Conservation (phyloP, 371 early-diverging fungal species). For the Lichtheimia corymbifera region DNA sequence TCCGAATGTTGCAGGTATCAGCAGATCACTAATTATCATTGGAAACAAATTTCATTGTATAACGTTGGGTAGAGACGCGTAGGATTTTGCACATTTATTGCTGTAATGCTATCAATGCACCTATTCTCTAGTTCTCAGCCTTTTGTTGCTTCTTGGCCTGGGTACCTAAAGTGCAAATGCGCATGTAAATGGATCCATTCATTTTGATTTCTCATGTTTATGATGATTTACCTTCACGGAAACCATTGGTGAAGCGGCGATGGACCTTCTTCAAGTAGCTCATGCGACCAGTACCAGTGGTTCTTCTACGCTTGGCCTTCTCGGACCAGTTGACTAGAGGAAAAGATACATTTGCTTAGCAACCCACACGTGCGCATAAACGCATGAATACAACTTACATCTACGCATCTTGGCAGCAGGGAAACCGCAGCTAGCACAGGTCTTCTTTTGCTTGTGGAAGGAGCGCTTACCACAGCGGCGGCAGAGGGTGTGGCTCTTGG, state of each 20-base stretch:
- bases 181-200: not conserved
- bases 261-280: slow-evolving; percentile 92
- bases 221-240: slow-evolving; percentile 78
- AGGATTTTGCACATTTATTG: not conserved
- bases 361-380: not conserved
- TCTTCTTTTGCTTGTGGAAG: slow-evolving; percentile 99
- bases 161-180: slow-evolving; percentile 29
- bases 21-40: too few relatives aligned
- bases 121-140: slow-evolving; percentile 19
- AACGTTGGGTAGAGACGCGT: too few relatives aligned
- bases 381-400: slow-evolving; percentile 62
- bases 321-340: slow-evolving; percentile 88
- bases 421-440: slow-evolving; percentile 99
- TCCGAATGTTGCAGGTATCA: too few relatives aligned
- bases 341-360: not conserved
- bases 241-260: slow-evolving; percentile 96
- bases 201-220: not conserved
- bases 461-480: slow-evolving; percentile 97
- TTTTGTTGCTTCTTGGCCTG: slow-evolving; percentile 59
- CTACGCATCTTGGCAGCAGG: slow-evolving; percentile 97
- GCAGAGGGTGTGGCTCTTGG: slow-evolving; percentile 99
- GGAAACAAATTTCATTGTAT: too few relatives aligned
- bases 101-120: not conserved
- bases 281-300: slow-evolving; percentile 99
- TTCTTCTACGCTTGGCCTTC: slow-evolving; percentile 98